Evolutionary conservation across 2,329 filamentous ascomycete genomes (phyloP), one percentile per base, ranked within the genome.

Genomic region (Hypoxylon sp.): DNA sequence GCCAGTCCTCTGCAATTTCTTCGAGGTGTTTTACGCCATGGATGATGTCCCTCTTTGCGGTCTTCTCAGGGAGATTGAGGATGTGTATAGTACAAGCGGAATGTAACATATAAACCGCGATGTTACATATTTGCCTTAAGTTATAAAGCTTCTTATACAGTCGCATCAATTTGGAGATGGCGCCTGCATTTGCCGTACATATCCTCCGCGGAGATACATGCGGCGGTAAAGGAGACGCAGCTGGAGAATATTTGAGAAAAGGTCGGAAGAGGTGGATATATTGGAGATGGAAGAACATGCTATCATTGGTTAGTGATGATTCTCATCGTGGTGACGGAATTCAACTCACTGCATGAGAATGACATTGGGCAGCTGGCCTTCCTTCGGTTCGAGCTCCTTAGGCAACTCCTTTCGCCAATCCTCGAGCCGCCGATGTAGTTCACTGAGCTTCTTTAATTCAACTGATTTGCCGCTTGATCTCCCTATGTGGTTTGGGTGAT

Each of bases 211-310:
- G 95, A 6, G 94, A 97, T 16, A 97, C 92, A 72, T 97, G 93
- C 1, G 89, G 81, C 2, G 94, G 95, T 1, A 97, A 84, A 0
- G 93, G 95, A 0, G 94, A 97, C 0, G 89, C 90, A 5, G 87
- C 82, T 50, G 91, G 93, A 2, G 88, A 91, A 75, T 97, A 98
- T 77, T 96, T 97, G 52, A 98, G 85, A 75, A 98, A 98, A 0
- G 96, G 95, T 4, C 95, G 89, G 82, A 97, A 98, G 3, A 98
- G 88, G 74, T 98, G 94, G 64, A 98, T 97, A 75, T 96, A 97
- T 48, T 97, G 89, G 0, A 98, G 85, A 74, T 98, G 94, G 78
- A 95, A 97, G 79, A 98, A 97, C 94, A 98, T 98, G 81, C 94
- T 97, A 73, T 7, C 26, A 28, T 24, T 48, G 14, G 68, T 80